Base-by-base conservation (phyloP, 257 asterid genomes). In the Cordia subcordata region DNA sequence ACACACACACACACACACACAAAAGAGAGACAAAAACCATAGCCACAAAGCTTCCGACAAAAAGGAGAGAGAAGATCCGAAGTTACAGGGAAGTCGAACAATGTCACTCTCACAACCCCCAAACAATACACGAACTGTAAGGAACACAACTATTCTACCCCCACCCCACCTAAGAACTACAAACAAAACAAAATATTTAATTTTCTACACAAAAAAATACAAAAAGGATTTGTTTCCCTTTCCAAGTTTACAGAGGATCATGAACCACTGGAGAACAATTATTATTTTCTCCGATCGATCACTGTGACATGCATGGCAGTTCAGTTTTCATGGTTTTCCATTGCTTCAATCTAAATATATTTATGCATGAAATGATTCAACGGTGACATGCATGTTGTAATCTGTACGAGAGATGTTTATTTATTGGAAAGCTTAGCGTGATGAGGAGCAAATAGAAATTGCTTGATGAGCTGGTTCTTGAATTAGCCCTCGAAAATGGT, bases 1-100 rank as follows among this genome's bases (percentile, higher is more conserved):
- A 59, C 45, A 59, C 23, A 59, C 44, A 37, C 12, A 14, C 16
- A 4, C 22, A 27, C 22, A 40, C 13, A 23, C 49, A 51, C 59
- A 49, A 15, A 12, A 12, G 58, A 37, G 15, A 15, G 62, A 45
- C 63, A 21, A 57, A 37, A 50, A 27, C 66, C 33, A 38, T 46
- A 76, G 76, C 92, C 92, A 75, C 85, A 57, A n/a, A 83, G 64
- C 77, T 72, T 73, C 75, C 84, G 67, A 69, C 62, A 66, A 73
- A 64, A 50, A 68, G 75, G 72, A 72, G 77, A 73, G 57, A 65
- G 82, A 66, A 49, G 84, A 76, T 78, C 95, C 95, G 88, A 68
- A 72, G 72, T 64, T 76, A 56, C 58, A 77, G 94, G 73, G 61
- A 46, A 33, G 16, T 60, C 40, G 67, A 65, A 57, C 71, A 65